phyloP scores from a whole-genome alignment of 768 basidiomycete species.

The Pholiota conissans region DNA sequence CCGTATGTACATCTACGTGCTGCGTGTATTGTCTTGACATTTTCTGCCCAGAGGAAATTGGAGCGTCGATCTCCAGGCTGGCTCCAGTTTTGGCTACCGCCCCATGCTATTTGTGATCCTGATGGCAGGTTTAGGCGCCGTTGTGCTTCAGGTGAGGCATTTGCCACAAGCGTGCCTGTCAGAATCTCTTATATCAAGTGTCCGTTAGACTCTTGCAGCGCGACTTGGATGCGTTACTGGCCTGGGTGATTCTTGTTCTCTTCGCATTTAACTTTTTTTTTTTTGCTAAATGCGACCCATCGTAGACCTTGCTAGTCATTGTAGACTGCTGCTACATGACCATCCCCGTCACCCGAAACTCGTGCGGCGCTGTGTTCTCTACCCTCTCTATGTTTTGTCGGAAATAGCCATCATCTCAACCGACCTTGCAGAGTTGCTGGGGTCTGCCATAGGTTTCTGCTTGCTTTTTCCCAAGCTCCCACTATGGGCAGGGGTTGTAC shows the following conservation, averaged over 20 bases:
- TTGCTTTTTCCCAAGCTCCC: slow-evolving; percentile 60
- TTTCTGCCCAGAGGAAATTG: slow-evolving; percentile 59
- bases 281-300: background rate
- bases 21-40: background rate
- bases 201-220: slow-evolving; percentile 58
- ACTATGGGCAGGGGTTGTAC: slow-evolving; percentile 53
- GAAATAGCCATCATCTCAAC: slow-evolving; percentile 69
- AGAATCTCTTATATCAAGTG: background rate
- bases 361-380: slow-evolving; percentile 48
- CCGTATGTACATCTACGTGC: slow-evolving; percentile 48
- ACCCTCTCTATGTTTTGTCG: slow-evolving; percentile 53
- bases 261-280: background rate
- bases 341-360: slow-evolving; percentile 47
- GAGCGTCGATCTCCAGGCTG: slow-evolving; percentile 79
- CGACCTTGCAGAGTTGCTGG: slow-evolving; percentile 68
- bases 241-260: slow-evolving; percentile 39
- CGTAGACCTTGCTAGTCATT: slow-evolving; percentile 60
- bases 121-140: slow-evolving; percentile 77
- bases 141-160: slow-evolving; percentile 68
- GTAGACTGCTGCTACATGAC: slow-evolving; percentile 53
- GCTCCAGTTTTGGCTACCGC: slow-evolving; percentile 81
- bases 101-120: slow-evolving; percentile 80
- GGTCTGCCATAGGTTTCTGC: slow-evolving; percentile 69
- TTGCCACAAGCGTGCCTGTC: background rate
- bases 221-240: slow-evolving; percentile 71